These are phyloP conservation scores for Pichia sp. DNA, from an alignment of 1,139 yeast genomes.

Conservation along the genomic window DNA sequence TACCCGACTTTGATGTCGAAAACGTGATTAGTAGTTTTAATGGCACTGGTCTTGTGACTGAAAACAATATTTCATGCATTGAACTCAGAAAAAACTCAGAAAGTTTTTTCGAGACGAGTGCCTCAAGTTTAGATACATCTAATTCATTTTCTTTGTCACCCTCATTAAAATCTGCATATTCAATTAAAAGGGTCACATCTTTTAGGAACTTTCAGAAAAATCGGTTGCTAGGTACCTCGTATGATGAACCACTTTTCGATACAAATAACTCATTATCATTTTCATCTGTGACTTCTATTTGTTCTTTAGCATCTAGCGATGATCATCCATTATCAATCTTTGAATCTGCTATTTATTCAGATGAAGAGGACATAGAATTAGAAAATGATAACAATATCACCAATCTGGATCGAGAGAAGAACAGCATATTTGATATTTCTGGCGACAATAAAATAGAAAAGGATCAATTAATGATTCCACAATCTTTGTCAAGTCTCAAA, in stretches of 20 bases:
- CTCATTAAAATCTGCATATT: conserved; percentile 10
- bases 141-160: conserved; percentile 5
- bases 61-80: no score
- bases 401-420: background rate
- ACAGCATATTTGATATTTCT: background rate
- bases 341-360: no score
- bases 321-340: conserved; percentile 3
- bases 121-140: no score
- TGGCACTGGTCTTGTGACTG: no score
- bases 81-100: no score
- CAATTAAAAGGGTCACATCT: conserved; percentile 6
- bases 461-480: background rate
- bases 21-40: no score
- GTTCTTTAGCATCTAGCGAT: background rate
- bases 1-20: no score
- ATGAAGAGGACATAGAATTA: background rate
- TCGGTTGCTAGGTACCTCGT: no score
- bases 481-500: background rate
- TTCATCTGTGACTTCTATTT: background rate
- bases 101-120: no score
- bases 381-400: conserved; percentile 1
- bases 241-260: background rate
- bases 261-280: conserved; percentile 1
- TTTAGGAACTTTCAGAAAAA: conserved; percentile 1
- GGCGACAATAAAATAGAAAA: background rate